phyloP scores from a whole-genome alignment of 2,329 filamentous ascomycete genomes.

The Botrytis medusae region DNA sequence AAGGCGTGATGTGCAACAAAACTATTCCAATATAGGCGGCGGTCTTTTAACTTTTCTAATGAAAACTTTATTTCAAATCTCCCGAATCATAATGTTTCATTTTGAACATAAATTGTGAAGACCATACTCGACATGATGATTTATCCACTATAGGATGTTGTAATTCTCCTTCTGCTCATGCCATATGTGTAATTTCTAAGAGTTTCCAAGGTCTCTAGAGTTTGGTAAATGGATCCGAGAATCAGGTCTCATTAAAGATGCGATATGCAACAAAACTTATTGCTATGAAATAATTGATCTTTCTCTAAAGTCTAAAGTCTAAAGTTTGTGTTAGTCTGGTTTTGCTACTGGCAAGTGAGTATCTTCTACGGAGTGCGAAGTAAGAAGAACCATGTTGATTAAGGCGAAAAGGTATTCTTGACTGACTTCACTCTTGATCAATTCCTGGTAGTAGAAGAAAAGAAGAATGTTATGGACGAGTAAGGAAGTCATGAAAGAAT shows the following conservation, averaged over 20 bases:
- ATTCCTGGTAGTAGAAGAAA: neutral
- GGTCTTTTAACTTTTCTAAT: neutral
- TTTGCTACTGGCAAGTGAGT: neutral
- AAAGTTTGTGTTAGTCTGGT: no score
- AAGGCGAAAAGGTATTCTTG: neutral
- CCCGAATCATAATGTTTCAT: neutral
- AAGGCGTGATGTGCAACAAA: neutral
- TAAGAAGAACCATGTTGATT: neutral
- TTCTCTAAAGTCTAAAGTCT: rapidly evolving
- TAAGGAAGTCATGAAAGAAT: neutral
- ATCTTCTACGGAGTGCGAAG: neutral
- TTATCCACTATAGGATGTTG: neutral
- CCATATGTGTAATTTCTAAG: neutral
- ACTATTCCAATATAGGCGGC: neutral
- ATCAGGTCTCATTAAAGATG: neutral
- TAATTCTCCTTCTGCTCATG: neutral
- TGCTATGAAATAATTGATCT: neutral
- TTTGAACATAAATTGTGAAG: neutral
- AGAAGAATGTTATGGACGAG: neutral
- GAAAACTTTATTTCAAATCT: neutral
- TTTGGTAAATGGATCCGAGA: neutral
- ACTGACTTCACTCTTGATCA: no score
- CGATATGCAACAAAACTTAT: neutral
- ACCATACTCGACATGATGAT: neutral
- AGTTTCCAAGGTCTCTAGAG: no score